Evolutionary conservation across 2,329 filamentous ascomycete species (phyloP).

Genomic region (Penicillium sp.): DNA sequence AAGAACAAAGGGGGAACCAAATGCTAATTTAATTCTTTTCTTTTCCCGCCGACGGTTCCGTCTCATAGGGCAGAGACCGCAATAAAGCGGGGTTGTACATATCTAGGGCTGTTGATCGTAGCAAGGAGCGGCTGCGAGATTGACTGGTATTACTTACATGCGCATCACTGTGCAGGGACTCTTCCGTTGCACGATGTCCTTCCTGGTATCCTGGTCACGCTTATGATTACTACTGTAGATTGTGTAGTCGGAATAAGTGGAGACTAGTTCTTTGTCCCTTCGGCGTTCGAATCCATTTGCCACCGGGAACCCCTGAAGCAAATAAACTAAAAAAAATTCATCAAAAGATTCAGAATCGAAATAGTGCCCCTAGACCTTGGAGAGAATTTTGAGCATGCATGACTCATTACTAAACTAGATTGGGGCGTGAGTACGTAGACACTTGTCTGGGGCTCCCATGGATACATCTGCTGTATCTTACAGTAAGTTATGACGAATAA

Average conservation of each 20-base stretch:
- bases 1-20: constrained; percentile 3
- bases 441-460: not conserved
- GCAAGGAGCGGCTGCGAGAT: constrained; percentile 27
- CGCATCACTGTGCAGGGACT: constrained; percentile 9
- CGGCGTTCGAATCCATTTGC: not conserved
- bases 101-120: constrained; percentile 26
- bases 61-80: constrained; percentile 8
- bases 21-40: constrained; percentile 1
- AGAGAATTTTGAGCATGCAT: constrained; percentile 6
- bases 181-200: not conserved
- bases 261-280: not conserved
- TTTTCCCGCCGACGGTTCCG: not conserved
- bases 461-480: not conserved
- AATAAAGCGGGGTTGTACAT: constrained; percentile 24
- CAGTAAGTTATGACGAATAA: not conserved
- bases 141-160: constrained; percentile 24
- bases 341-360: not conserved
- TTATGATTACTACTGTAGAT: not conserved
- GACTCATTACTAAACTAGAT: constrained; percentile 5
- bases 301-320: constrained; percentile 2
- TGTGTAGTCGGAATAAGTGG: not conserved
- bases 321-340: not conserved
- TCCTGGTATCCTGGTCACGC: not conserved
- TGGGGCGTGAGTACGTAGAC: constrained; percentile 12
- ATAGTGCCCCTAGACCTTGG: not conserved